These are phyloP conservation scores for Asterophora lycoperdoides DNA, from an alignment of 768 basidiomycete species.

Conservation along the genomic window DNA sequence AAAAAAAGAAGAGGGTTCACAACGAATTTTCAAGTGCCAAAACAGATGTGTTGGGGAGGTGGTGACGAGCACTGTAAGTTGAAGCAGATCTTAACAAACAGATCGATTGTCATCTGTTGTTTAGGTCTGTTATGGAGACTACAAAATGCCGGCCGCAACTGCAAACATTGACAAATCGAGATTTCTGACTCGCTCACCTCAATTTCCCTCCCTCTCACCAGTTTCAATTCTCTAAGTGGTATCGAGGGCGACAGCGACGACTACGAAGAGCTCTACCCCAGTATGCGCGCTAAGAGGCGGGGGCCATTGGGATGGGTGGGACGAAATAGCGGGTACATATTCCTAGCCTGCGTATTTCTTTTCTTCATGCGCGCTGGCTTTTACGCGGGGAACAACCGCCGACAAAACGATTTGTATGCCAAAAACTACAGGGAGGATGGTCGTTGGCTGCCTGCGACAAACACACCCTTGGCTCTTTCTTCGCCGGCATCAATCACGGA, in stretches of 20 bases:
- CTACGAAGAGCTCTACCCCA: conserved; percentile 7
- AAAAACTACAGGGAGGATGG: conserved; percentile 10
- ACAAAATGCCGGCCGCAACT: no score
- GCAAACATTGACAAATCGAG: background rate
- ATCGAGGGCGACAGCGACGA: conserved; percentile 5
- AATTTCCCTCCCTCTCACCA: background rate
- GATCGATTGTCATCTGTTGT: no score
- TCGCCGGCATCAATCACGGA: conserved; percentile 15
- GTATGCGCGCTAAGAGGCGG: conserved; percentile 14
- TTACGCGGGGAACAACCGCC: conserved; percentile 33
- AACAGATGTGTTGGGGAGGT: no score
- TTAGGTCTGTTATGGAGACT: no score
- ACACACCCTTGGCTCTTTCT: conserved; percentile 14
- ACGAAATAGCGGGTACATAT: conserved; percentile 34
- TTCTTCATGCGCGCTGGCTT: conserved; percentile 50
- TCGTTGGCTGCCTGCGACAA: conserved; percentile 18
- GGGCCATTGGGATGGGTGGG: background rate
- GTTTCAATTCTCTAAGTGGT: background rate
- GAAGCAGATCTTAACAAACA: no score
- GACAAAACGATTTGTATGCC: conserved; percentile 16
- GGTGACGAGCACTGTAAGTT: no score
- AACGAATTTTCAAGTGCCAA: no score
- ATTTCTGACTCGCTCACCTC: conserved; percentile 15
- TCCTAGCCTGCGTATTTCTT: conserved; percentile 38
- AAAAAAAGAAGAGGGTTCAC: no score